Percentiles rank a stretch among this genome's conserved stretches.
phyloP scores from a whole-genome alignment of 306 rosid genomes.

The Phaseolus lunatus region DNA sequence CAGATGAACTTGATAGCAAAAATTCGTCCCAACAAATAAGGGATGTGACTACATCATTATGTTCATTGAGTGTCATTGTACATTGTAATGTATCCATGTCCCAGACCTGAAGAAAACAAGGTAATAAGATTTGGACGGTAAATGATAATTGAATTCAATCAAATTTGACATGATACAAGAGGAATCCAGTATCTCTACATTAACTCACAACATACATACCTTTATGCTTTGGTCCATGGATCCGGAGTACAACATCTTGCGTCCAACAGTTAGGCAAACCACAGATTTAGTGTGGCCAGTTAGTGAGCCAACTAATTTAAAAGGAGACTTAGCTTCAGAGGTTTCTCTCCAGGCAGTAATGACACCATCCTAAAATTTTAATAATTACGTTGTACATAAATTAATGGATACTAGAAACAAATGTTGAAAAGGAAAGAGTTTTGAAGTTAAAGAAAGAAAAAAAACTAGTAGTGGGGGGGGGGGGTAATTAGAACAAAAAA shows the following conservation, averaged over 20 bases:
- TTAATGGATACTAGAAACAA: background rate
- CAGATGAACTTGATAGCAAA: slow-evolving; percentile 47
- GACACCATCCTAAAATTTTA: slow-evolving; percentile 45
- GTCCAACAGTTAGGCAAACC: slow-evolving; percentile 46
- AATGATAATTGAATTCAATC: background rate
- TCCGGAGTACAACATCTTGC: slow-evolving; percentile 50
- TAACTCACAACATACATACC: slow-evolving; percentile 27
- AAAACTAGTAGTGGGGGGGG: background rate
- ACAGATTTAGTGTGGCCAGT: slow-evolving; percentile 46
- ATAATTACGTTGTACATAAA: background rate
- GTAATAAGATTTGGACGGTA: background rate
- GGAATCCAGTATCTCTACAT: background rate
- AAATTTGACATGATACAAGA: background rate
- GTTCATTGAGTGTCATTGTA: slow-evolving; percentile 51
- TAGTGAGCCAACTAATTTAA: slow-evolving; percentile 38
- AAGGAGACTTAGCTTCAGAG: slow-evolving; percentile 23
- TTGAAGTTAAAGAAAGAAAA: background rate
- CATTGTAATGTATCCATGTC: slow-evolving; percentile 53
- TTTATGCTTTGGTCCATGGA: slow-evolving; percentile 55
- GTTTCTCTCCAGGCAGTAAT: slow-evolving; percentile 52
- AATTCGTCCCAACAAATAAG: slow-evolving; percentile 54
- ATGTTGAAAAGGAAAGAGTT: background rate
- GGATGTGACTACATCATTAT: slow-evolving; percentile 53
- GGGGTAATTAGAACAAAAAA: background rate
- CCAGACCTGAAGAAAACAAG: slow-evolving; percentile 56